Conservation (phyloP, 2,329 filamentous ascomycete species). For the Coniella vitis region DNA sequence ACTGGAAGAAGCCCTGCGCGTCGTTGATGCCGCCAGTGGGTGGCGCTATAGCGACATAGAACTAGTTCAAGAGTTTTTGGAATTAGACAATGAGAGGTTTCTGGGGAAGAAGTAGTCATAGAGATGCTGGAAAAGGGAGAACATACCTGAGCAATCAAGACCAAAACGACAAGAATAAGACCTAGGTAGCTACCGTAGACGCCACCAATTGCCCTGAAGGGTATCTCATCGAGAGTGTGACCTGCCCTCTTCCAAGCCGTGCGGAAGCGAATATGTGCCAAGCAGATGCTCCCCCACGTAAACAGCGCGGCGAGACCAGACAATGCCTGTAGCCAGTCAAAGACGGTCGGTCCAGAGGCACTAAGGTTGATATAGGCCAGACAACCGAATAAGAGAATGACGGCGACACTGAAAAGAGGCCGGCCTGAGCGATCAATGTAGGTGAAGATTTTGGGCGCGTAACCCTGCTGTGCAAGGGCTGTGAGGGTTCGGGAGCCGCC, state of each 20-base stretch:
- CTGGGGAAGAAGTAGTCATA: slow-evolving; percentile 30
- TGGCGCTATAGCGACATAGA: slow-evolving; percentile 38
- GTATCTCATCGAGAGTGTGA: slow-evolving; percentile 59
- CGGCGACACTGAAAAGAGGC: slow-evolving; percentile 43
- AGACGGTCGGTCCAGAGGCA: slow-evolving; percentile 41
- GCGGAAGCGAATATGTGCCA: slow-evolving; percentile 64
- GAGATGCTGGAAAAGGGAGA: slow-evolving; percentile 26
- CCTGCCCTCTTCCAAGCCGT: slow-evolving; percentile 54
- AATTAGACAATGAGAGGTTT: neutral
- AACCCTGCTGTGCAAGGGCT: slow-evolving; percentile 52
- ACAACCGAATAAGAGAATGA: slow-evolving; percentile 41
- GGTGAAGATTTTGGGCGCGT: slow-evolving; percentile 48
- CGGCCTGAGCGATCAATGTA: slow-evolving; percentile 53
- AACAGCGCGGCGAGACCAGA: slow-evolving; percentile 60
- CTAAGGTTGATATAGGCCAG: slow-evolving; percentile 43
- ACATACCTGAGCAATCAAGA: slow-evolving; percentile 45
- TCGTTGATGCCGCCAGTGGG: slow-evolving; percentile 25
- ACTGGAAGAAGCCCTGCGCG: slow-evolving; percentile 44
- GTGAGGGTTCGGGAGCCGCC: slow-evolving; percentile 53
- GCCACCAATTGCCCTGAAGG: slow-evolving; percentile 56
- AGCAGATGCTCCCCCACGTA: slow-evolving; percentile 63
- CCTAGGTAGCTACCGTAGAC: slow-evolving; percentile 60
- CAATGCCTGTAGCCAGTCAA: slow-evolving; percentile 60
- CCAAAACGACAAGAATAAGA: slow-evolving; percentile 48
- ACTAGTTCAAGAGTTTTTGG: neutral